Base-by-base conservation (phyloP, 2,329 filamentous ascomycete genomes). In the Ophiostoma quercus region DNA sequence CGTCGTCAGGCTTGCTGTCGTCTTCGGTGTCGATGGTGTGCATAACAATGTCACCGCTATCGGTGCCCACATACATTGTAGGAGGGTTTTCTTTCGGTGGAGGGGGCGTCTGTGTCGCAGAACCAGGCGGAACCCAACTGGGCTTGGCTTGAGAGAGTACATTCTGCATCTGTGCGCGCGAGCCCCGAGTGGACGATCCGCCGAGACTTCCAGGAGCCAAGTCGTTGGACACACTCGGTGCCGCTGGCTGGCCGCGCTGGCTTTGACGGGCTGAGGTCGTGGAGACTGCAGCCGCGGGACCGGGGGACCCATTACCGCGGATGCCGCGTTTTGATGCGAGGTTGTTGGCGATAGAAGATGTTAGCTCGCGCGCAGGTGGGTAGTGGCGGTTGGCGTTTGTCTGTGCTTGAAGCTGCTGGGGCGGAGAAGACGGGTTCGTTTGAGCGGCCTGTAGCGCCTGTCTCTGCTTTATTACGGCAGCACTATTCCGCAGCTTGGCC, bases 341-440 rank as follows among this genome's bases (percentile, higher is more conserved):
- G 76, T 96, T 96, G 79, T 88, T 96, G 34, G 92, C 92, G 72
- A 97, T 96, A 1, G 92, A 96, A 0, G 92, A 92, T 2, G 89
- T 87, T 71, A 90, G 82, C 71, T 94, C 90, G 70, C 92, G 87
- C 34, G 87, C 83, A 78, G 86, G 76, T 78, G 87, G 77, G 81
- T 84, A 83, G 41, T 82, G 81, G 12, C 82, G 82, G 71, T 66
- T 29, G 5, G 67, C 3, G 7, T 39, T 22, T 9, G 16, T 32
- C 16, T 43, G 65, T 16, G 65, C 5, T 66, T 19, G 32, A n/a
- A 4, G 51, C 9, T 57, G 51, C 51, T 57, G 51, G 4, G 51
- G 51, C 51, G 51, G 43, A 47, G 43, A 47, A 47, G 62, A 41
- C 12, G 62, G 19, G 2, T 16, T 3, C 7, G 14, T 11, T 41